Percentiles rank a stretch among this genome's conserved stretches.
Evolutionary conservation across 768 basidiomycete genomes (phyloP).

Genomic region (Hypsizygus marmoreus): DNA sequence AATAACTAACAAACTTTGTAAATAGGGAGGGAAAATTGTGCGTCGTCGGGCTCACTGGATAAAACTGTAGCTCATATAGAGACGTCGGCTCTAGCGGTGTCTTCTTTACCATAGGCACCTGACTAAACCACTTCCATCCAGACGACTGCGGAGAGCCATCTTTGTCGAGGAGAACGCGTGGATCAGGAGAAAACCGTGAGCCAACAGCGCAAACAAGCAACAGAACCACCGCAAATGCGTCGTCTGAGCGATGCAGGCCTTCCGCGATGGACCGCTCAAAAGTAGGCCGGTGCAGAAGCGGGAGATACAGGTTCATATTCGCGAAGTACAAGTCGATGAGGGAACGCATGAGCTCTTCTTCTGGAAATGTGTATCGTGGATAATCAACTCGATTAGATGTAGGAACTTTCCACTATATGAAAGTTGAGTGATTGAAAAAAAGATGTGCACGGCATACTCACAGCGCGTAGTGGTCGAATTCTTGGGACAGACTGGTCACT

Average conservation of each 20-base stretch:
- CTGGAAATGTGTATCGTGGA: constrained; percentile 45
- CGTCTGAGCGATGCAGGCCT: constrained; percentile 50
- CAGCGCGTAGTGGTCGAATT: not conserved
- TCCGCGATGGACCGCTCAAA: constrained; percentile 56
- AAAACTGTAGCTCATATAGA: constrained; percentile 75
- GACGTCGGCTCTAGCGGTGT: constrained; percentile 59
- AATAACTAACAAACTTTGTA: constrained; percentile 39
- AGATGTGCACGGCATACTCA: too few species aligned
- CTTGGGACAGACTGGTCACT: too few species aligned
- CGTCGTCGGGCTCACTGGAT: constrained; percentile 47
- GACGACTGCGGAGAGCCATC: constrained; percentile 43
- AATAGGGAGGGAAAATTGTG: not conserved
- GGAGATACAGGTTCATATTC: constrained; percentile 54
- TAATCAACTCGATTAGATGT: constrained; percentile 10
- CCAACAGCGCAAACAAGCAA: constrained; percentile 75
- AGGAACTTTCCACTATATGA: constrained; percentile 29
- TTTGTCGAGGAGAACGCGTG: constrained; percentile 48
- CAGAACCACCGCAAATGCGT: constrained; percentile 57
- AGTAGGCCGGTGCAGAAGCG: constrained; percentile 72
- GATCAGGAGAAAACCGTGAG: constrained; percentile 59
- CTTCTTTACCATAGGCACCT: constrained; percentile 64
- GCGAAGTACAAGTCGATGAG: constrained; percentile 71
- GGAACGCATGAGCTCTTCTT: constrained; percentile 45
- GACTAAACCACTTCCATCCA: constrained; percentile 69
- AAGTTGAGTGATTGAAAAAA: not conserved